A percentile compares a stretch with the other conserved stretches of the same genome.
phyloP scores from a whole-genome alignment of 1,284 basidiomycete species.

The Ceratobasidium sp. region DNA sequence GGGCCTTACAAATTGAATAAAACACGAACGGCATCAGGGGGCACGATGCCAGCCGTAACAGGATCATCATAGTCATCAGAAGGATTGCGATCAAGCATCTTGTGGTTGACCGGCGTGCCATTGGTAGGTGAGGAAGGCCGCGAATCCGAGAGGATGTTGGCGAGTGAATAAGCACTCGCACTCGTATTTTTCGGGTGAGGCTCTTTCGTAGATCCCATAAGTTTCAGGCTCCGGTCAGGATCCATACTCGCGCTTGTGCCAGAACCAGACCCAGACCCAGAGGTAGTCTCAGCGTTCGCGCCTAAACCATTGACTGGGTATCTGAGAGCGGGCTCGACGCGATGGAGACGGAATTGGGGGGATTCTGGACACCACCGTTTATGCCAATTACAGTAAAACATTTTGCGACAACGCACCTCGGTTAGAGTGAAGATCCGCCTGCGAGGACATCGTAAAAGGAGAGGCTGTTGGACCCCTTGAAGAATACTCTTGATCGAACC shows the following conservation, averaged over 20 bases:
- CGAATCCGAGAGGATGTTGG: constrained; percentile 36
- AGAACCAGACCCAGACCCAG: constrained; percentile 33
- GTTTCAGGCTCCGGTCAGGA: constrained; percentile 39
- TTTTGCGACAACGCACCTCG: not conserved
- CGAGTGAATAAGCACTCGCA: constrained; percentile 28
- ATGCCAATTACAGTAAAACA: not conserved
- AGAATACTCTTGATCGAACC: constrained; percentile 40
- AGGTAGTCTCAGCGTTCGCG: constrained; percentile 8
- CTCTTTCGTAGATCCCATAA: constrained; percentile 29
- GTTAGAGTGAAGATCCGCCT: constrained; percentile 16
- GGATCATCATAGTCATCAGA: constrained; percentile 52
- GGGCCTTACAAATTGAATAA: constrained; percentile 56
- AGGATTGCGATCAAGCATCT: not conserved
- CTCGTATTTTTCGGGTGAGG: constrained; percentile 32
- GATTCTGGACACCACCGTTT: constrained; percentile 15
- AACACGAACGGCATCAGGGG: constrained; percentile 53
- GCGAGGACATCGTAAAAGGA: constrained; percentile 26
- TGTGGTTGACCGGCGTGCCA: not conserved
- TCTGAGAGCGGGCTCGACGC: not conserved
- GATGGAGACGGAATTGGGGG: constrained; percentile 22
- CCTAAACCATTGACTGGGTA: not conserved
- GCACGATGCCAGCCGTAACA: constrained; percentile 53
- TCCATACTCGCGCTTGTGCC: constrained; percentile 33
- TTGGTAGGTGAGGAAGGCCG: constrained; percentile 22
- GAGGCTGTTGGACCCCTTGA: constrained; percentile 18